Evolutionary conservation across 2,329 filamentous ascomycete species (phyloP), one percentile per base, ranked within the genome.

Genomic region (Colletotrichum camelliae): DNA sequence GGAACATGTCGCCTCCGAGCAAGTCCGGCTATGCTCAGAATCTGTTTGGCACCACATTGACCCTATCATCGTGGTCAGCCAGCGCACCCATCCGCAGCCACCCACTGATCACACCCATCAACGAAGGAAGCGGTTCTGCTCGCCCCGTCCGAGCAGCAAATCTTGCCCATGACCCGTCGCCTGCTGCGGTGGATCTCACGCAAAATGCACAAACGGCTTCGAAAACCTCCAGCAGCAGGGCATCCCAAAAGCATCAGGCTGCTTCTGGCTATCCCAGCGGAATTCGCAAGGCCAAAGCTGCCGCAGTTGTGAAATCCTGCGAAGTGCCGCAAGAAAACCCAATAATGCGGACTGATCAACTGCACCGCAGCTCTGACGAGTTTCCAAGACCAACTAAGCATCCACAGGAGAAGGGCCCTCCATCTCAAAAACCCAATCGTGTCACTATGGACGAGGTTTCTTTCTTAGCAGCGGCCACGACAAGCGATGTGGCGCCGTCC

Each of bases 1-100:
- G 80, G 67, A 84, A 86, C 7, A 73, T 81, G 10, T 80, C 82
- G 7, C 84, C 85, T 24, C 83, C 85, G 27, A 88, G 83, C 80
- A 90, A 87, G 79, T 85, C 80, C 73, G 87, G 88, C 7, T 90
- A 89, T 80, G 88, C 88, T 7, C 86, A 87, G 77, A 89, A 85
- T 77, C 81, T 91, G 5, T 90, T 89, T 77, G 89, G 89, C 4
- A 84, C 88, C 24, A 80, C 86, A 6, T 78, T 90, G 64, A 85
- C 82, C 7, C 81, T 90, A n/a, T 73, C 77, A 9, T 65, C 77
- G 27, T 77, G 76, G 72, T 66, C 77, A 8, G 64, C 71, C 5
- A 74, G 64, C 35, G 66, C 75, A 24, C 21, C 70, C 10, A 7
- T 65, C 9, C 64, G 73, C 15, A 68, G 65, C 31, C 70, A 75